These are phyloP conservation scores for Colletotrichum sp. DNA, from an alignment of 2,329 filamentous ascomycete species.

Conservation along the genomic window DNA sequence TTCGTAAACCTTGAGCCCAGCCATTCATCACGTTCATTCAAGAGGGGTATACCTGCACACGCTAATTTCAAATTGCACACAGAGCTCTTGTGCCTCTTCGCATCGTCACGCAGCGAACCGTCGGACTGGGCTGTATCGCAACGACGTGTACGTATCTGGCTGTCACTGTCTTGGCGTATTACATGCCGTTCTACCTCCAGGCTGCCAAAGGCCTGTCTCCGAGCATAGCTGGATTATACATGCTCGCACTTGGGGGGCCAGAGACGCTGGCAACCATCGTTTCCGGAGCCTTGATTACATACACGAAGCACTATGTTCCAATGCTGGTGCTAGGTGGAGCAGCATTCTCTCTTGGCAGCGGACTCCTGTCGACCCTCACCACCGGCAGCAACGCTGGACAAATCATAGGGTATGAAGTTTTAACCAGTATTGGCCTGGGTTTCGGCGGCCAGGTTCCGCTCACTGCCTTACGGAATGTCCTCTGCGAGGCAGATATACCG, in stretches of 20 bases:
- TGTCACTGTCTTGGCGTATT: background rate
- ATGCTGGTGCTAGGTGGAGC: background rate
- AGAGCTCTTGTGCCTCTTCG: background rate
- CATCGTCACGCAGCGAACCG: background rate
- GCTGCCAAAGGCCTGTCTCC: background rate
- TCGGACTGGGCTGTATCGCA: background rate
- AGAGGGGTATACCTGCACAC: background rate
- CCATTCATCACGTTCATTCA: background rate
- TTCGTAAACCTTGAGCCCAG: rapidly evolving
- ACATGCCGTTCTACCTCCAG: background rate
- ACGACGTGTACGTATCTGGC: background rate
- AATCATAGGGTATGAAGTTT: background rate
- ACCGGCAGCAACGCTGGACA: background rate
- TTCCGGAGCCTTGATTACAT: background rate
- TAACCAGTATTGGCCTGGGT: background rate
- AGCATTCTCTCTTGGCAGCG: background rate
- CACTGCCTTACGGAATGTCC: background rate
- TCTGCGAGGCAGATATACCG: background rate
- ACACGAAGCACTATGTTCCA: background rate
- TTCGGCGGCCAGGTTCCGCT: background rate
- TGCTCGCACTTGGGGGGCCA: background rate
- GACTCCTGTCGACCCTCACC: background rate
- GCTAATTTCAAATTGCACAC: background rate
- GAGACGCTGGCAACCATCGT: background rate
- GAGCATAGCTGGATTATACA: background rate